phyloP scores from a whole-genome alignment of 495 filamentous ascomycete genomes.

The Aspergillus coremiiformis region DNA sequence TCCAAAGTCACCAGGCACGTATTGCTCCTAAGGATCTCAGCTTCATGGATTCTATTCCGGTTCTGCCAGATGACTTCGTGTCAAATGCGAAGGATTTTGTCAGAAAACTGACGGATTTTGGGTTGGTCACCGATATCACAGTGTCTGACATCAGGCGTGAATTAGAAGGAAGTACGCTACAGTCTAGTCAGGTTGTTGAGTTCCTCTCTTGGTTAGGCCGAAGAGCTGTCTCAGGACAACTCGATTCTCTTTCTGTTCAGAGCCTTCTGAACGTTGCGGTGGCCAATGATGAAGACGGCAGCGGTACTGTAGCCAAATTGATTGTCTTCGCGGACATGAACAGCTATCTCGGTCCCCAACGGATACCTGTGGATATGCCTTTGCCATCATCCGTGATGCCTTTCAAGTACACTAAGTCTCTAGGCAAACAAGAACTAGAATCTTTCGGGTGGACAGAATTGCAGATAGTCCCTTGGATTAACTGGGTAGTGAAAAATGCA shows the following conservation, averaged over 20 bases:
- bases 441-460: conserved; percentile 78
- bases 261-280: conserved; percentile 73
- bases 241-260: conserved; percentile 55
- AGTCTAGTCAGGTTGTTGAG: conserved; percentile 61
- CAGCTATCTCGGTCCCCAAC: conserved; percentile 62
- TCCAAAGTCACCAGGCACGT: conserved; percentile 69
- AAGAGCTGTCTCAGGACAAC: conserved; percentile 56
- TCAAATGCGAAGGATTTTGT: conserved; percentile 61
- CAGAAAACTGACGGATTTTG: conserved; percentile 66
- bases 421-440: conserved; percentile 57
- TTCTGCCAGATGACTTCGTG: conserved; percentile 68
- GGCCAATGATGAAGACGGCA: conserved; percentile 61
- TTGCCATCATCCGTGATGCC: conserved; percentile 77
- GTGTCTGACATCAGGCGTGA: conserved; percentile 78
- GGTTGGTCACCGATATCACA: conserved; percentile 74
- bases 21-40: conserved; percentile 72
- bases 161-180: conserved; percentile 67
- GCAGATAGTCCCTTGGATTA: conserved; percentile 73
- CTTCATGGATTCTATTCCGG: conserved; percentile 87
- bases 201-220: conserved; percentile 77
- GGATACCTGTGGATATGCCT: conserved; percentile 75
- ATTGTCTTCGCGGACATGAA: conserved; percentile 68
- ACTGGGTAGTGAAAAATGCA: conserved; percentile 62
- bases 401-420: conserved; percentile 62
- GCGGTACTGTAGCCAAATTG: conserved; percentile 51